phyloP scores from a whole-genome alignment of 2,329 filamentous ascomycete species.

The Aspergillus fijiensis region DNA sequence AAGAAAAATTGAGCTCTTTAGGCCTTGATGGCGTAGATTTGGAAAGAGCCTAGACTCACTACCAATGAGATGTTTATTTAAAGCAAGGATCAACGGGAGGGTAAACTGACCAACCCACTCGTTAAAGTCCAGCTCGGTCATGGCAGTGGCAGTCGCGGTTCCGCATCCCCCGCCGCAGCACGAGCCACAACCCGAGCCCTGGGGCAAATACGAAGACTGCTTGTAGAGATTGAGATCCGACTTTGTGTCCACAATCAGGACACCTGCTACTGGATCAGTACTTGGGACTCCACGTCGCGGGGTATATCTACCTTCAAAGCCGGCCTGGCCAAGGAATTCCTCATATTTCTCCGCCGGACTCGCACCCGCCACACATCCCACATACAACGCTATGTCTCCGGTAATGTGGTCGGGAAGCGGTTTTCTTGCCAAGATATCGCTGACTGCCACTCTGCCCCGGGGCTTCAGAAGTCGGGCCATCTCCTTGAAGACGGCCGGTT shows the following conservation, averaged over 20 bases:
- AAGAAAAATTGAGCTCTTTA: not conserved
- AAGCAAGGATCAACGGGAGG: not conserved
- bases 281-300: not conserved
- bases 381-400: slow-evolving; percentile 54
- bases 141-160: slow-evolving; percentile 9
- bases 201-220: slow-evolving; percentile 22
- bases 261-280: slow-evolving; percentile 30
- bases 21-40: slow-evolving; percentile 53
- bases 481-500: slow-evolving; percentile 56
- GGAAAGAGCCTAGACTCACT: slow-evolving; percentile 44
- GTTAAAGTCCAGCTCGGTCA: slow-evolving; percentile 48
- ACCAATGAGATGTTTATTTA: not conserved
- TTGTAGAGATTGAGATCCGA: slow-evolving; percentile 52
- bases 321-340: slow-evolving; percentile 50
- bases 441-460: slow-evolving; percentile 59
- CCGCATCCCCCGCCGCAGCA: not conserved
- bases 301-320: slow-evolving; percentile 48
- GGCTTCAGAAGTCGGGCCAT: slow-evolving; percentile 59
- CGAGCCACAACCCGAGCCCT: slow-evolving; percentile 19
- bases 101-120: slow-evolving; percentile 50
- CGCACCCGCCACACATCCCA: slow-evolving; percentile 62
- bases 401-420: slow-evolving; percentile 51
- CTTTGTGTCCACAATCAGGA: slow-evolving; percentile 48
- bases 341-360: slow-evolving; percentile 55
- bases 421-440: slow-evolving; percentile 58